Conservation (phyloP, 2,329 filamentous ascomycete species). For the Ceratocystis cubensis region DNA sequence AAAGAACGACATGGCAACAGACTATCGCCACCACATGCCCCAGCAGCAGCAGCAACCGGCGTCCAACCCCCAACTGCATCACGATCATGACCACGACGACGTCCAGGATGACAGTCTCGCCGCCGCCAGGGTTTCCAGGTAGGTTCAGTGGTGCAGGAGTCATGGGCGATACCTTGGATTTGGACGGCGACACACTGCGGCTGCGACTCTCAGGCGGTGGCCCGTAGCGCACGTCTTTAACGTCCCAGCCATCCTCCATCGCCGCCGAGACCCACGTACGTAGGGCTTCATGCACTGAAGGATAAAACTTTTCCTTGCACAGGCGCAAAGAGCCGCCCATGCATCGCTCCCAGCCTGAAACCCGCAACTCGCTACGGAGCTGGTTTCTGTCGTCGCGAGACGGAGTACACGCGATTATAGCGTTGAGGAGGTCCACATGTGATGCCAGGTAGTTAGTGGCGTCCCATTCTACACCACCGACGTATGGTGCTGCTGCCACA, state of each 20-base stretch:
- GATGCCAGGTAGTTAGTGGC: constrained; percentile 92
- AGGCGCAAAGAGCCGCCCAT: constrained; percentile 74
- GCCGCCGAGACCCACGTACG: constrained; percentile 85
- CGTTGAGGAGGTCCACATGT: constrained; percentile 86
- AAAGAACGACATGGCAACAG: no score
- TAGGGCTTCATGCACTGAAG: constrained; percentile 75
- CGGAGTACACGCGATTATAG: constrained; percentile 70
- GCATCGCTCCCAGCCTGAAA: constrained; percentile 82
- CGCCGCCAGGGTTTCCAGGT: neutral
- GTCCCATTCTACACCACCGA: constrained; percentile 96
- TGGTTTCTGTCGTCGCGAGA: constrained; percentile 57
- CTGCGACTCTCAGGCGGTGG: constrained; percentile 33
- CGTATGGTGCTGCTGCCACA: constrained; percentile 86
- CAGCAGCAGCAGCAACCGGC: no score
- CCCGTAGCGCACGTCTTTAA: constrained; percentile 66
- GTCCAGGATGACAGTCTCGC: no score
- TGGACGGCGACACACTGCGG: constrained; percentile 20
- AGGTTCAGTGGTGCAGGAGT: constrained; percentile 14
- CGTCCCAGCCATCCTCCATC: constrained; percentile 76
- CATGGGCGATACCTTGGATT: constrained; percentile 16
- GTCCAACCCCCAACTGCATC: no score
- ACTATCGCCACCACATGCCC: no score
- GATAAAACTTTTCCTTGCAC: constrained; percentile 97
- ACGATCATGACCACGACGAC: no score
- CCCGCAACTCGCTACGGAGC: constrained; percentile 62